phyloP scores from a whole-genome alignment of 495 filamentous ascomycete genomes.

The Podospora pseudopauciseta region DNA sequence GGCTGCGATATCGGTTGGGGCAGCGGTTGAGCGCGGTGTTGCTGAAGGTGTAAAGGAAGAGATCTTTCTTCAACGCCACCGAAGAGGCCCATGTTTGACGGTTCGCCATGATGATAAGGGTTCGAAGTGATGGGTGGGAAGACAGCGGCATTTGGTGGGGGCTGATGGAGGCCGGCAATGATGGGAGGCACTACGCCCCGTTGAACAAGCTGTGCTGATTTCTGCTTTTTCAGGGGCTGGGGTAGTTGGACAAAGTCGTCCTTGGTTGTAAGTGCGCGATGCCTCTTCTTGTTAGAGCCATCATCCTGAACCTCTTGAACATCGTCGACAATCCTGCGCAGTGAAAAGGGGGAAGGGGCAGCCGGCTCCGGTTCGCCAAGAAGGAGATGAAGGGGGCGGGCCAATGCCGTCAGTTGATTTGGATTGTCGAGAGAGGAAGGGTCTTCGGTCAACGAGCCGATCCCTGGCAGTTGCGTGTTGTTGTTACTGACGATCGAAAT shows the following conservation, averaged over 20 bases:
- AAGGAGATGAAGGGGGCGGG: conserved; percentile 29
- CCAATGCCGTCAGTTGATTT: conserved; percentile 17
- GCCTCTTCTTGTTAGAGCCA: conserved; percentile 46
- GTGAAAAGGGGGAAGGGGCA: conserved; percentile 37
- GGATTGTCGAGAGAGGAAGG: conserved; percentile 14
- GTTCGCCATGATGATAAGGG: conserved; percentile 42
- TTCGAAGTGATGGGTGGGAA: conserved; percentile 67
- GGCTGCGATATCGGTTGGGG: conserved; percentile 7
- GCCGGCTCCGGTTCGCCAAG: conserved; percentile 27
- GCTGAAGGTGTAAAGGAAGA: conserved; percentile 27
- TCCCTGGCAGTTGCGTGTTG: conserved; percentile 19
- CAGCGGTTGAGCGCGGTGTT: conserved; percentile 21
- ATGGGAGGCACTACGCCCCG: conserved; percentile 55
- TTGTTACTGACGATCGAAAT: conserved; percentile 35
- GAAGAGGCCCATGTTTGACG: conserved; percentile 15
- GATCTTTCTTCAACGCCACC: conserved; percentile 19
- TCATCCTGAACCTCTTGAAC: conserved; percentile 34
- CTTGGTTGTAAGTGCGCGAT: conserved; percentile 39
- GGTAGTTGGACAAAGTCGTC: conserved; percentile 55
- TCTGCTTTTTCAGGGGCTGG: conserved; percentile 56
- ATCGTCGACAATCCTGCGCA: conserved; percentile 47
- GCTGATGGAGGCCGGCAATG: conserved; percentile 71
- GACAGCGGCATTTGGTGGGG: conserved; percentile 67
- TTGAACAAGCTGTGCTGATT: conserved; percentile 45
- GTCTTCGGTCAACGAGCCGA: conserved; percentile 18